phyloP scores from a whole-genome alignment of 371 early-diverging fungal genomes.

The Fennellomyces sp. region DNA sequence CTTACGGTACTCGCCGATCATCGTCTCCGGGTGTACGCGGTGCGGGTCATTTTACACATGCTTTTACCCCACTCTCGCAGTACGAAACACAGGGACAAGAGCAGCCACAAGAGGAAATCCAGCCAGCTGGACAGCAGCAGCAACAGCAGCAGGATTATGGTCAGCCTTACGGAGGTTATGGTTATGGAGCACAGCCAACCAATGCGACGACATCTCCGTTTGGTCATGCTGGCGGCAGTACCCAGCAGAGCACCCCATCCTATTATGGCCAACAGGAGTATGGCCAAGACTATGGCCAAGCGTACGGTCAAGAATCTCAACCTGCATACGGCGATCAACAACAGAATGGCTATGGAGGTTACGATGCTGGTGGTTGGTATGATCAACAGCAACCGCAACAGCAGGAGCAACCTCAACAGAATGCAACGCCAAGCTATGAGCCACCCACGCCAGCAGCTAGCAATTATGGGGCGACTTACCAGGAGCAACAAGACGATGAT shows the following conservation, averaged over 20 bases:
- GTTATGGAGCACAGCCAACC: slow-evolving; percentile 22
- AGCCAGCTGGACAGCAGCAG: slow-evolving; percentile 1
- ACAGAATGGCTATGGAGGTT: slow-evolving; percentile 1
- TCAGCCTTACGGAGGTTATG: slow-evolving; percentile 21
- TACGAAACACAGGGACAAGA: neutral
- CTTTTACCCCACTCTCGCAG: slow-evolving; percentile 15
- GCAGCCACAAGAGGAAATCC: slow-evolving; percentile 1
- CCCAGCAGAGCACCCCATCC: neutral
- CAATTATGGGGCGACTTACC: neutral
- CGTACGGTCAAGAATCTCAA: neutral
- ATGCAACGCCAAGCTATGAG: slow-evolving; percentile 15
- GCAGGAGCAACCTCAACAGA: neutral
- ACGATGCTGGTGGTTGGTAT: slow-evolving; percentile 6
- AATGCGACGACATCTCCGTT: slow-evolving; percentile 39
- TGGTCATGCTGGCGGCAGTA: slow-evolving; percentile 8
- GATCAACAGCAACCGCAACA: slow-evolving; percentile 6
- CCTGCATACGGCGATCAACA: neutral
- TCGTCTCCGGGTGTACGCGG: slow-evolving; percentile 18
- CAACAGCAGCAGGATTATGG: slow-evolving; percentile 10
- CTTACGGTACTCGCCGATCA: slow-evolving; percentile 11
- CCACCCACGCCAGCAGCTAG: slow-evolving; percentile 14
- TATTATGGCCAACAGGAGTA: neutral
- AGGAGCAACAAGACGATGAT: slow-evolving; percentile 29
- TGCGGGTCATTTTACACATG: slow-evolving; percentile 10
- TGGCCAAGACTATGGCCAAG: neutral